Conservation (phyloP, 345 rosid species). For the Punica granatum region DNA sequence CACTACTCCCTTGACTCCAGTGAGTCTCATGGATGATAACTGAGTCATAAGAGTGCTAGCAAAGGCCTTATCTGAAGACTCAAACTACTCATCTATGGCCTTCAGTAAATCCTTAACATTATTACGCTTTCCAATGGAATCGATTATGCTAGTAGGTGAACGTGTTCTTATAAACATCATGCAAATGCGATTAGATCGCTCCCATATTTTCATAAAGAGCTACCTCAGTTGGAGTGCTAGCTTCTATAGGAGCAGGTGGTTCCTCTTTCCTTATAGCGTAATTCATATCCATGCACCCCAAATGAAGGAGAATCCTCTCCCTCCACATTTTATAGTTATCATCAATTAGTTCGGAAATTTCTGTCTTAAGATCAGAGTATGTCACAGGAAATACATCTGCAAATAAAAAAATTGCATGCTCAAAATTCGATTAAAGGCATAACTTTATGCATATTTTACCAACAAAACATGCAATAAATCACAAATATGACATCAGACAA, state of each 20-base stretch:
- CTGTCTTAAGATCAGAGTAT: neutral
- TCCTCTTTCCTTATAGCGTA: slow-evolving; percentile 1
- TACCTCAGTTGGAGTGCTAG: neutral
- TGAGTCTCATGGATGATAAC: neutral
- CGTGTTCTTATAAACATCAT: neutral
- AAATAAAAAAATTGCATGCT: neutral
- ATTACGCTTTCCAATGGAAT: neutral
- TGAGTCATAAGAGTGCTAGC: neutral
- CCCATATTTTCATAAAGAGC: slow-evolving; percentile 3
- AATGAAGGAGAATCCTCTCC: neutral
- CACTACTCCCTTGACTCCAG: neutral
- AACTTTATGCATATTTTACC: neutral
- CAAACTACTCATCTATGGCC: neutral
- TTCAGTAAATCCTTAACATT: neutral
- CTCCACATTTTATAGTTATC: neutral
- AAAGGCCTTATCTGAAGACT: neutral
- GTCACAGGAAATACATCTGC: neutral
- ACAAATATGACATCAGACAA: neutral
- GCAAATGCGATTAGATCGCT: neutral
- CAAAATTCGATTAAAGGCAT: too few relatives aligned
- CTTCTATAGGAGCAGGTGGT: neutral
- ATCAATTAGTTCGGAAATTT: neutral
- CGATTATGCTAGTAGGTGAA: too few relatives aligned
- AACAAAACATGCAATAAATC: neutral
- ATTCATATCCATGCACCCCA: slow-evolving; percentile 1